phyloP scores from a whole-genome alignment of 73 alveolate species.

The Diophrys appendiculata region DNA sequence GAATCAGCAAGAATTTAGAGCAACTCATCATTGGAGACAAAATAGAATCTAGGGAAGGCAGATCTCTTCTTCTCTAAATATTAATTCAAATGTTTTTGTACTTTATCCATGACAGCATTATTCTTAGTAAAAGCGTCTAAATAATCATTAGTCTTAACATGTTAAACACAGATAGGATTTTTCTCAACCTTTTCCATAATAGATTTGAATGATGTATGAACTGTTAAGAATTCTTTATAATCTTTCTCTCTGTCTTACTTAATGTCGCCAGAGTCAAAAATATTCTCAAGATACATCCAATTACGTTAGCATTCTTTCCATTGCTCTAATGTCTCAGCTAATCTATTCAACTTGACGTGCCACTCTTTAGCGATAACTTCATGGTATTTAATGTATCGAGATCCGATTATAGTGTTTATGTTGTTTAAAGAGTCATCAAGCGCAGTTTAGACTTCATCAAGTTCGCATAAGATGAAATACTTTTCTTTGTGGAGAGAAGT shows the following conservation, averaged over 20 bases:
- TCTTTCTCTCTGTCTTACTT: constrained; percentile 69
- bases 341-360: constrained; percentile 77
- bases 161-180: constrained; percentile 13
- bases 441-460: constrained; percentile 89
- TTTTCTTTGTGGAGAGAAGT: constrained; percentile 75
- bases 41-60: constrained; percentile 88
- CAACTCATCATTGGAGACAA: constrained; percentile 95
- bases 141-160: constrained; percentile 7
- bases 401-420: constrained; percentile 86
- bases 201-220: too few species aligned
- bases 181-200: constrained; percentile 4
- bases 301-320: constrained; percentile 97
- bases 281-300: constrained; percentile 98
- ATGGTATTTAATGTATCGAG: constrained; percentile 86
- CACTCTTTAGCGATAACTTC: constrained; percentile 85
- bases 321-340: constrained; percentile 95
- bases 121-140: constrained; percentile 7
- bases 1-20: constrained; percentile 90
- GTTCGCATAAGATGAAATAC: constrained; percentile 80
- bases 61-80: constrained; percentile 88
- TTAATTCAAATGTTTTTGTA: constrained; percentile 85
- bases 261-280: constrained; percentile 83
- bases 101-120: constrained; percentile 76
- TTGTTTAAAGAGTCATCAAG: constrained; percentile 94
- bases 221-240: too few species aligned